These are phyloP conservation scores for Leptographium radiaticola DNA, from an alignment of 2,329 filamentous ascomycete genomes.

Conservation along the genomic window DNA sequence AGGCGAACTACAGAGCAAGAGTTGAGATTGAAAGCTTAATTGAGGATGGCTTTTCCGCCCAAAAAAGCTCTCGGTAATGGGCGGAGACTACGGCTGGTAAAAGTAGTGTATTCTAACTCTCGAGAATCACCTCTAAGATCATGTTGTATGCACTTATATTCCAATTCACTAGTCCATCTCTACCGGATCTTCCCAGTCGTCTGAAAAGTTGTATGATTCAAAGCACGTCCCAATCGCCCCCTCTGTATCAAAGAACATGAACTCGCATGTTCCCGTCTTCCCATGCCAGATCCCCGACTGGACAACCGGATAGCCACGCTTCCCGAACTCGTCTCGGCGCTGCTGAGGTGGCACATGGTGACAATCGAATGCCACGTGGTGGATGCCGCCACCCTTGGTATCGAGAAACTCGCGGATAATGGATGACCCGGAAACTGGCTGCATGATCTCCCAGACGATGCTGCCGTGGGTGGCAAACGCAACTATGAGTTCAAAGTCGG, in stretches of 20 bases:
- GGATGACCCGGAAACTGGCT: background rate
- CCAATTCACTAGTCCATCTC: background rate
- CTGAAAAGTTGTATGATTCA: background rate
- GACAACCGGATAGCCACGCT: background rate
- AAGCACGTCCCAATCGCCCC: background rate
- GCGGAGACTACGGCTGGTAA: no score
- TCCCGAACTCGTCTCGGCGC: background rate
- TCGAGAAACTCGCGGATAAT: background rate
- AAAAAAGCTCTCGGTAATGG: no score
- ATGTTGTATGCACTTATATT: background rate
- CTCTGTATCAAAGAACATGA: background rate
- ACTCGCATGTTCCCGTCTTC: background rate
- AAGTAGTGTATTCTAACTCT: no score
- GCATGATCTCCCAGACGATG: background rate
- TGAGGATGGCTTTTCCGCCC: no score
- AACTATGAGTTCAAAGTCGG: background rate
- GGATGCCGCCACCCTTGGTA: background rate
- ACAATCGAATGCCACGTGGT: background rate
- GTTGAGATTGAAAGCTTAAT: no score
- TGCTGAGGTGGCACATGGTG: background rate
- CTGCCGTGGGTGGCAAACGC: background rate
- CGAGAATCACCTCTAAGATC: no score
- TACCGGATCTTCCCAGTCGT: background rate
- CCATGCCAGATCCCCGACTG: background rate
- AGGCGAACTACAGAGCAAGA: no score